Evolutionary conservation across 2,329 filamentous ascomycete genomes (phyloP), one percentile per base, ranked within the genome.

Genomic region (Colletotrichum gloeosporioides): DNA sequence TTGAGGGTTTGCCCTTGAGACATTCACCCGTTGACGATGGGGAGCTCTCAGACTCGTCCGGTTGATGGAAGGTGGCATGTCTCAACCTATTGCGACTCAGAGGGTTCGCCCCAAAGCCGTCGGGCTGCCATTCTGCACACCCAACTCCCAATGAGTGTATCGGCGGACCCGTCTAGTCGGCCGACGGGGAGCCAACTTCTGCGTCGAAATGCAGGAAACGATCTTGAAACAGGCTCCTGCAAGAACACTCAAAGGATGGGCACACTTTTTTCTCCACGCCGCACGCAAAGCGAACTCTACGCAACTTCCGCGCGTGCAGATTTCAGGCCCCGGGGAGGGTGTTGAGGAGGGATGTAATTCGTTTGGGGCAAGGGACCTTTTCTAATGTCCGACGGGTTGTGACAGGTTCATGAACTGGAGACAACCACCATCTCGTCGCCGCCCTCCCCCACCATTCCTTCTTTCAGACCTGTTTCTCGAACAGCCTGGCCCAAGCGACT

Each of bases 181-280:
- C 70, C 64, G 70, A 76, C 64, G 44, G 73, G 44, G 22, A 59
- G 25, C 13, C 27, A 55, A 18, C 25, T 57, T 32, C 32, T 69
- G 22, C 29, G 16, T 34, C 61, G 55, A 69, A 53, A 65, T 55
- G 44, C 49, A 36, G 64, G 73, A 76, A 76, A 76, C 73, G 61
- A 36, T 25, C 57, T 36, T 73, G 73, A 76, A 76, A 76, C 73
- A 69, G 22, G 55, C 70, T 53, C 44, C 70, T 59, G 57, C 70
- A 61, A 69, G 64, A 61, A 44, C n/a, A 25, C 67, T 32, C 69
- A 49, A 72, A 63, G 57, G 57, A 64, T 73, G 32, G 22, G 34
- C 62, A 64, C 15, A 44, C 62, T 36, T 44, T 53, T 53, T 53
- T 4, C 59, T 32, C 59, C 59, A 34, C 31, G 59, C 59, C 27